phyloP scores from a whole-genome alignment of 148 eudicot genomes.

The Fagopyrum homotropicum region DNA sequence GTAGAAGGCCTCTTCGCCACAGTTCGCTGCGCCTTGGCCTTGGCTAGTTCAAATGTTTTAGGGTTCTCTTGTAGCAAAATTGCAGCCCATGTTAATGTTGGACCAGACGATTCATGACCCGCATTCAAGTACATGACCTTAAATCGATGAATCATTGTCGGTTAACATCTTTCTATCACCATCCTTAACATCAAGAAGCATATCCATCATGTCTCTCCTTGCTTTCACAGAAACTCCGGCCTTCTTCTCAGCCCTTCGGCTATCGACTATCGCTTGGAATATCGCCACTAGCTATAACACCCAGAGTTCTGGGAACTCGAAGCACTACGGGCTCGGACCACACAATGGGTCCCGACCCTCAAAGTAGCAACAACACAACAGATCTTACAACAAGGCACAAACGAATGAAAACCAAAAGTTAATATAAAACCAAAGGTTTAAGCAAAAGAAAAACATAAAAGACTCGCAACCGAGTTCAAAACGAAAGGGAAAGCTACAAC shows the following conservation, averaged over 20 bases:
- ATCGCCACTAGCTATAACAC: constrained; percentile 19
- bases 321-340: too few relatives aligned
- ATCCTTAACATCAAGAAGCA: constrained; percentile 27
- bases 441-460: too few relatives aligned
- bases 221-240: neutral
- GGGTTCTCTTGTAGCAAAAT: constrained; percentile 35
- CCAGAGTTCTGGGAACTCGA: too few relatives aligned
- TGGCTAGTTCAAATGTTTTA: constrained; percentile 29
- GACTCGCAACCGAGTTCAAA: too few relatives aligned
- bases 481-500: too few relatives aligned
- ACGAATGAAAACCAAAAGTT: too few relatives aligned
- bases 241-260: constrained; percentile 25
- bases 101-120: constrained; percentile 53
- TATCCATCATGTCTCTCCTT: constrained; percentile 43
- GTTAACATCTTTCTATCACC: constrained; percentile 34
- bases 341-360: too few relatives aligned
- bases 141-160: constrained; percentile 42
- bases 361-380: too few relatives aligned
- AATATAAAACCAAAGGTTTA: too few relatives aligned
- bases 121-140: constrained; percentile 32
- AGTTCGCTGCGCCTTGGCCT: constrained; percentile 41
- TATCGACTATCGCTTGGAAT: constrained; percentile 17
- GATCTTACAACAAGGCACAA: too few relatives aligned
- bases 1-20: constrained; percentile 22
- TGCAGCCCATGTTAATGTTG: constrained; percentile 41